Evolutionary conservation across 225 moss, liverwort and hornwort genomes (phyloP).

Genomic region (Bryum argenteum): DNA sequence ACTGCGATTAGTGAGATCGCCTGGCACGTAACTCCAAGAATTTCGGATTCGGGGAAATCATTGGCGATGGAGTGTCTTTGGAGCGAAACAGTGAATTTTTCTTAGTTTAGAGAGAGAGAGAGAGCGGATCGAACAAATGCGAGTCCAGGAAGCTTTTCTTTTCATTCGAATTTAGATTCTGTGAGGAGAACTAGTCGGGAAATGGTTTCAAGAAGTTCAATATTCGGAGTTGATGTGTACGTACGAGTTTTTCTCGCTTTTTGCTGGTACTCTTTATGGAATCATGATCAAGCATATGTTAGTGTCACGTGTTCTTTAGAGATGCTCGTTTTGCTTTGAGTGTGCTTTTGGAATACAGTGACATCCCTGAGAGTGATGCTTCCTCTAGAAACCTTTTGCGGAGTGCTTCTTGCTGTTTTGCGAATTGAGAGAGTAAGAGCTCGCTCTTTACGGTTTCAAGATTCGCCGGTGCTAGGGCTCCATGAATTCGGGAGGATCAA

Average conservation of each 20-base stretch:
- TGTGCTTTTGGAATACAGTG: constrained; percentile 17
- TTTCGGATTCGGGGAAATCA: background rate
- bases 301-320: background rate
- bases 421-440: background rate
- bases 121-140: background rate
- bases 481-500: constrained; percentile 7
- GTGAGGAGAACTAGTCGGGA: too few species aligned
- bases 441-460: constrained; percentile 19
- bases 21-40: background rate
- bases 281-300: constrained; percentile 9
- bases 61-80: background rate
- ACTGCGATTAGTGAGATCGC: background rate
- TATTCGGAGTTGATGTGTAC: too few species aligned
- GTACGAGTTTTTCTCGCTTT: background rate
- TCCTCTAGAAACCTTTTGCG: constrained; percentile 16
- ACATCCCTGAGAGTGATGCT: background rate
- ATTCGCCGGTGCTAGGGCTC: constrained; percentile 32
- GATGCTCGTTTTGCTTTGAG: constrained; percentile 12
- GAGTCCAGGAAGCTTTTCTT: background rate
- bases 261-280: background rate
- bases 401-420: constrained; percentile 16
- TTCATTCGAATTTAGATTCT: background rate
- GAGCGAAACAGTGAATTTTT: background rate
- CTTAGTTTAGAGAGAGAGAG: background rate
- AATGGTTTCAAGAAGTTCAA: background rate